Evolutionary conservation across 305 asterid species (phyloP).

Genomic region (Rubia tinctorum): DNA sequence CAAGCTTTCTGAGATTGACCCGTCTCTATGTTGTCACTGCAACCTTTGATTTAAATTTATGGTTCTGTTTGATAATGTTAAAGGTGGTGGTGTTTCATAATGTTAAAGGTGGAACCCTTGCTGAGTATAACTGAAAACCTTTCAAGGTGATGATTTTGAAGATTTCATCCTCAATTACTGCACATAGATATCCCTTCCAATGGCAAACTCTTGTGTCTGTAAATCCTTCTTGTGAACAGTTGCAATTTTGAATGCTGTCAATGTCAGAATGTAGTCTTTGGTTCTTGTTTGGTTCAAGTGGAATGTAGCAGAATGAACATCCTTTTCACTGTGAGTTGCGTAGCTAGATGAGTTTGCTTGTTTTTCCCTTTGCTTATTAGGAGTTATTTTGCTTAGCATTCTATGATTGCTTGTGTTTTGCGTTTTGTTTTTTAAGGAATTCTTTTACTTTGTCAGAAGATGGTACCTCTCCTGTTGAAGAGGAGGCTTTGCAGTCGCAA

Average conservation of each 20-base stretch:
- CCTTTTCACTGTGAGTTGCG: background rate
- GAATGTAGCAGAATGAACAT: background rate
- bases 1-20: background rate
- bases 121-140: background rate
- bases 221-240: background rate
- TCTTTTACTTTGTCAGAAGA: slow-evolving; percentile 24
- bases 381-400: background rate
- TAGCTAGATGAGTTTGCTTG: background rate
- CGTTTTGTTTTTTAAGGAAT: background rate
- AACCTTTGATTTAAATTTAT: background rate
- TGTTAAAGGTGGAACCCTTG: background rate
- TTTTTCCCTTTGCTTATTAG: too few species aligned
- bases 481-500: slow-evolving; percentile 25
- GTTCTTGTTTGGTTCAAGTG: background rate
- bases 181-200: background rate
- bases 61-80: background rate
- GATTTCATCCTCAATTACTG: background rate
- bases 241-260: background rate
- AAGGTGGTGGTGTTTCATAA: background rate
- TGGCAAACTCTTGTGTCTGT: background rate
- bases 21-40: background rate
- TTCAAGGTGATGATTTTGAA: background rate
- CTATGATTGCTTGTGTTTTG: background rate
- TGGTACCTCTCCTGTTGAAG: slow-evolving; percentile 21
- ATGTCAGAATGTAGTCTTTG: background rate